Evolutionary conservation across 768 basidiomycete species (phyloP), one percentile per base, ranked within the genome.

Genomic region (Tremella yokohamensis): DNA sequence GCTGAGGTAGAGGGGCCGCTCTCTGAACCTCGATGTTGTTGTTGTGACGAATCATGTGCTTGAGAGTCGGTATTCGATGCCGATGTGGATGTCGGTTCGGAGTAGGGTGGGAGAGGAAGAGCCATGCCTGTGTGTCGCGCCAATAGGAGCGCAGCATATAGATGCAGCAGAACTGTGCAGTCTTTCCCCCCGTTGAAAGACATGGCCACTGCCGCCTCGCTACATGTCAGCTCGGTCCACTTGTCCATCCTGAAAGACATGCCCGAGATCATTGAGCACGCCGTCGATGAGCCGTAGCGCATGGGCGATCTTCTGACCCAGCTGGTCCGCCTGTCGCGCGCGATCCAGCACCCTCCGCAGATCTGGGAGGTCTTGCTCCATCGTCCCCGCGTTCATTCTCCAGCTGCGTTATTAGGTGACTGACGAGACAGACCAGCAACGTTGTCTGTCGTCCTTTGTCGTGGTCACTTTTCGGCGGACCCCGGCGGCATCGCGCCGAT

Each of bases 111-210:
- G 12, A 38, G 9, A 6, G 42, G 42, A 6, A 45, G 42, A 6
- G 42, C 6, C 12, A 51, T 38, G 25, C 20, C 20, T 1, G 49
- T 54, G 48, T 66, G 64, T 15, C 74, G 62, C 7, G 64, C 60
- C 47, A 62, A 84, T 19, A 94, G 77, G 6, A 83, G 85, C 0
- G 85, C 90, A 4, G 86, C 87, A 56, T 87, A 87, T 34, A 98
- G 83, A 73, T 96, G 92, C 11, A 98, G 80, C 22, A 98, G 82
- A n/a, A 96, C 91, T 76, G 42, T 29, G 94, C 96, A 99, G 73
- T 99, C 96, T 76, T 99, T 99, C 52, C 96, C 96, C 9, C 96
- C 96, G 65, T 98, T 99, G 79, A 97, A 99, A 77, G 92, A 96
- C 59, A 99, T 81, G 2, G 92, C 87, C 3, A 92, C 79, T 55